Evolutionary conservation across 257 asterid genomes (phyloP).

Genomic region (Petunia secreta): DNA sequence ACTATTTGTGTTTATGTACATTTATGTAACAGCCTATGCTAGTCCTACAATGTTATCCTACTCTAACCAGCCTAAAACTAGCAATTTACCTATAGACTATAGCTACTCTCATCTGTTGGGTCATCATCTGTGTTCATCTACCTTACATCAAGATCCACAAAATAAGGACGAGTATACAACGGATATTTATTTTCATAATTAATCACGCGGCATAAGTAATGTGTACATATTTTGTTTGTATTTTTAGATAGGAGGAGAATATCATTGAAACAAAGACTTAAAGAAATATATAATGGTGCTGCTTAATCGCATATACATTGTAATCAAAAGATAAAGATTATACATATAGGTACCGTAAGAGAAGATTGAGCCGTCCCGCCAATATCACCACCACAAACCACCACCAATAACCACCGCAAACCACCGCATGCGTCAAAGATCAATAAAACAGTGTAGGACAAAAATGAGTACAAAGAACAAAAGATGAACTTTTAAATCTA

Average conservation of each 20-base stretch:
- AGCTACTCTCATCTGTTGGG: background rate
- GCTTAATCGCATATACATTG: background rate
- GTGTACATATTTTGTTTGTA: background rate
- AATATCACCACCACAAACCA: background rate
- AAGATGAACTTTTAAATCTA: background rate
- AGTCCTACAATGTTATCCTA: background rate
- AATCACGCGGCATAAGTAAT: too few relatives aligned
- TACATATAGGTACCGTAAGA: background rate
- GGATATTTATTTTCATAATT: too few relatives aligned
- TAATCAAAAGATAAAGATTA: background rate
- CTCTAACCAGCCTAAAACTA: too few relatives aligned
- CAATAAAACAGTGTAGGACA: background rate
- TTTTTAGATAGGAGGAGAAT: background rate
- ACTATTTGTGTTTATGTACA: background rate
- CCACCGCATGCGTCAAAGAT: background rate
- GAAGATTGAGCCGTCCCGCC: background rate
- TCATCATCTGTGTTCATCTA: background rate
- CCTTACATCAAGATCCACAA: background rate
- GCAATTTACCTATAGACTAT: background rate
- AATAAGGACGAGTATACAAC: too few relatives aligned
- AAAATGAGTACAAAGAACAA: background rate
- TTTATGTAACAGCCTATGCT: background rate
- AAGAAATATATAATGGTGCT: background rate
- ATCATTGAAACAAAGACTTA: background rate
- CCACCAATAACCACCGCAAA: background rate